These are phyloP conservation scores for Cyberlindnera samutprakarnensis DNA, from an alignment of 805 yeast species.

Conservation along the genomic window DNA sequence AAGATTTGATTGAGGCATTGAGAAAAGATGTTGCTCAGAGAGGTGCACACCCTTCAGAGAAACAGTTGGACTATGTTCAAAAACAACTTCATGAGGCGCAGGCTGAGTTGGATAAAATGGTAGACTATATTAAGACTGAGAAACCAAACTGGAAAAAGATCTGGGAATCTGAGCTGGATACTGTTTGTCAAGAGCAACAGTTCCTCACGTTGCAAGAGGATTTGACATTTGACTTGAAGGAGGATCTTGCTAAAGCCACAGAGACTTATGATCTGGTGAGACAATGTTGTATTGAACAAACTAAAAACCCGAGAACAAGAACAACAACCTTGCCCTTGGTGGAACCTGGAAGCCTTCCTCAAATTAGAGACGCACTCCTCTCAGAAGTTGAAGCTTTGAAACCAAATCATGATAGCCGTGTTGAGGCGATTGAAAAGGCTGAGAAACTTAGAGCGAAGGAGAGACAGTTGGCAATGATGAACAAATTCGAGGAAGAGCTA, in stretches of 20 bases:
- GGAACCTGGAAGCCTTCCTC: conserved; percentile 56
- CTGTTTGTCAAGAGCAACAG: conserved; percentile 90
- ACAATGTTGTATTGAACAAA: conserved; percentile 72
- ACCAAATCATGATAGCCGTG: conserved; percentile 79
- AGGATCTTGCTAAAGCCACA: conserved; percentile 71
- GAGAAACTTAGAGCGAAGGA: conserved; percentile 75
- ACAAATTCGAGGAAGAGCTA: conserved; percentile 77
- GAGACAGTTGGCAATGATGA: conserved; percentile 43
- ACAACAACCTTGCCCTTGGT: conserved; percentile 36
- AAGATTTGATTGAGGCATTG: conserved; percentile 83
- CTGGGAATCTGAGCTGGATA: conserved; percentile 88
- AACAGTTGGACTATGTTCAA: conserved; percentile 59
- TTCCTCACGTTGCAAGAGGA: conserved; percentile 87
- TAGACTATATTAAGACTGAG: conserved; percentile 57
- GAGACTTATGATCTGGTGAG: conserved; percentile 81
- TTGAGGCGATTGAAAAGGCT: conserved; percentile 85
- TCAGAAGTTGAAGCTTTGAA: conserved; percentile 68
- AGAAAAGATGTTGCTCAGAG: conserved; percentile 88
- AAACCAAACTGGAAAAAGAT: conserved; percentile 82
- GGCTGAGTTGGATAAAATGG: conserved; percentile 42
- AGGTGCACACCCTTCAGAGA: conserved; percentile 73
- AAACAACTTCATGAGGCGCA: conserved; percentile 60
- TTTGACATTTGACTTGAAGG: conserved; percentile 66
- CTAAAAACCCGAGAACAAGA: conserved; percentile 44
- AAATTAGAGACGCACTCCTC: conserved; percentile 69